Evolutionary conservation across 805 yeast genomes (phyloP).

Genomic region (Kluyveromyces siamensis): DNA sequence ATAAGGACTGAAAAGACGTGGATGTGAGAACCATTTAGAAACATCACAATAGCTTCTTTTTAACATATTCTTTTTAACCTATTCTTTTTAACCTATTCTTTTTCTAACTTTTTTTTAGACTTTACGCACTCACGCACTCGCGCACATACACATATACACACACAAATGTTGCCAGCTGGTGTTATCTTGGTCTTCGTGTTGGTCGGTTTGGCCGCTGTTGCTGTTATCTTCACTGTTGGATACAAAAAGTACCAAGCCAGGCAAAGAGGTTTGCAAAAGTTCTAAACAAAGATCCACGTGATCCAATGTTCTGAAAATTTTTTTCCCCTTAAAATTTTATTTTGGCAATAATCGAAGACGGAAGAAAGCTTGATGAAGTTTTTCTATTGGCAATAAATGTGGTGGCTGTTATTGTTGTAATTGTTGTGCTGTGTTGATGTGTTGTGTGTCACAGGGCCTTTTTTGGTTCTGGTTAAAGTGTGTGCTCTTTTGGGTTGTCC

Average conservation of each 20-base stretch:
- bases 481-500: not conserved
- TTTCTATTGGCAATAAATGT: not conserved
- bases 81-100: too few species aligned
- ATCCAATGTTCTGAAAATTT: not conserved
- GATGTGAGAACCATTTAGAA: too few species aligned
- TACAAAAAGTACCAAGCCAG: constrained; percentile 30
- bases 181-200: constrained; percentile 58
- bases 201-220: constrained; percentile 28
- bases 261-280: constrained; percentile 32
- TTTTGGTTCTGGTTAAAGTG: not conserved
- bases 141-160: constrained; percentile 1
- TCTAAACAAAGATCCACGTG: constrained; percentile 13
- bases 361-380: not conserved
- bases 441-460: not conserved
- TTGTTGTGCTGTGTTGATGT: not conserved
- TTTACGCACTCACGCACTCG: constrained; percentile 3
- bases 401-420: not conserved
- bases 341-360: constrained; percentile 1
- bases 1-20: not conserved
- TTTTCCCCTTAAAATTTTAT: not conserved
- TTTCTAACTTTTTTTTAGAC: too few species aligned
- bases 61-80: too few species aligned
- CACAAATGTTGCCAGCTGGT: constrained; percentile 57
- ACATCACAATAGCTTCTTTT: too few species aligned
- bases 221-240: constrained; percentile 21